Conservation (phyloP, 768 basidiomycete species). For the Megacollybia marginata region DNA sequence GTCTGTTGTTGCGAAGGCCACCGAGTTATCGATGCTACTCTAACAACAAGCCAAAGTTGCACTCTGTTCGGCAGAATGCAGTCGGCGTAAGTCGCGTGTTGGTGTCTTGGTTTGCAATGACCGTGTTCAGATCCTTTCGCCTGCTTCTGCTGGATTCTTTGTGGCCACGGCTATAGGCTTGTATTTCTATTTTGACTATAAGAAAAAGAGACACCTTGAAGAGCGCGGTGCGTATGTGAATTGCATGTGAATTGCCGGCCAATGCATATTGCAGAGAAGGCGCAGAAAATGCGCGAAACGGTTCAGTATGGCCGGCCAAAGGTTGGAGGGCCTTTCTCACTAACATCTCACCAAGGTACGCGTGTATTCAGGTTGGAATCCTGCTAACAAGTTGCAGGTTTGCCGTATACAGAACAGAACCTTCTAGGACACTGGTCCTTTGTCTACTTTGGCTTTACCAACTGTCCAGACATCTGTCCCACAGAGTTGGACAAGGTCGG, state of each 20-base stretch:
- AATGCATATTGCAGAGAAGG: neutral
- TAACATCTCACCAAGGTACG: constrained; percentile 55
- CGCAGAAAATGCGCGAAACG: neutral
- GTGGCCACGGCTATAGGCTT: neutral
- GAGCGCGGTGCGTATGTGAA: constrained; percentile 51
- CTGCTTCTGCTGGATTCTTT: neutral
- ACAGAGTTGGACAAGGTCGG: constrained; percentile 96
- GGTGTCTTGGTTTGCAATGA: constrained; percentile 43
- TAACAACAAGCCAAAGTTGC: neutral
- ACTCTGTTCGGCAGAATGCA: constrained; percentile 1
- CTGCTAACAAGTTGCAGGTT: constrained; percentile 8
- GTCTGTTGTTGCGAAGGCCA: no score
- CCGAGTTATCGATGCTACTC: neutral
- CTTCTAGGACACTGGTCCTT: constrained; percentile 87
- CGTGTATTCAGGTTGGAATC: neutral
- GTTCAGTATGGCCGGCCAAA: constrained; percentile 71
- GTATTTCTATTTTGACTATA: constrained; percentile 78
- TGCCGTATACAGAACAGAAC: constrained; percentile 75
- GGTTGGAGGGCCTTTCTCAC: constrained; percentile 85
- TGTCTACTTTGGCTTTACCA: constrained; percentile 98
- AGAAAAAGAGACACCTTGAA: constrained; percentile 74
- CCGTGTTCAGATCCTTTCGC: constrained; percentile 23
- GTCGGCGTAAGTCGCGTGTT: constrained; percentile 9
- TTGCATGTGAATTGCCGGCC: neutral
- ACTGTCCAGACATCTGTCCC: constrained; percentile 98